These are phyloP conservation scores for Pseudozyma flocculosa DNA, from an alignment of 1,284 basidiomycete genomes.

Conservation along the genomic window DNA sequence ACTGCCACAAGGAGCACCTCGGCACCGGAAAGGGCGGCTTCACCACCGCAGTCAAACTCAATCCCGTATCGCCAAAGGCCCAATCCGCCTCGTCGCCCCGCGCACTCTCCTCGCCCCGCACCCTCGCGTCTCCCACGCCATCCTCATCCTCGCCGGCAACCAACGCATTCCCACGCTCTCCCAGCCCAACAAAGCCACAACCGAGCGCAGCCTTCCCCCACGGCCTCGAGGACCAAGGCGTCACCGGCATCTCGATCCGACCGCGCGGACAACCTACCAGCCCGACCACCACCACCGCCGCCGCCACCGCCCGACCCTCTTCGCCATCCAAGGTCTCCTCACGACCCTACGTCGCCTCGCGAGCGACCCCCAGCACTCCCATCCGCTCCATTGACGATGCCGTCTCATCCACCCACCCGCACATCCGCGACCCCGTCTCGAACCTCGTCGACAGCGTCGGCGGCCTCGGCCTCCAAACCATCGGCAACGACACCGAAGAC, in stretches of 20 bases:
- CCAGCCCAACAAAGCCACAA: constrained; percentile 32
- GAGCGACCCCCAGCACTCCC: constrained; percentile 3
- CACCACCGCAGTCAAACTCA: constrained; percentile 50
- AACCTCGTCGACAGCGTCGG: constrained; percentile 19
- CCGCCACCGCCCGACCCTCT: constrained; percentile 3
- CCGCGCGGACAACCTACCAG: constrained; percentile 8
- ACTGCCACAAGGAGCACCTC: constrained; percentile 53
- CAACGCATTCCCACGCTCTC: constrained; percentile 14
- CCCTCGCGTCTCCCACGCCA: no score
- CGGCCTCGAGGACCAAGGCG: constrained; percentile 14
- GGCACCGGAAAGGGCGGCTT: constrained; percentile 57
- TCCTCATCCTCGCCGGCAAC: no score
- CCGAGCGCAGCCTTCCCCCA: constrained; percentile 10
- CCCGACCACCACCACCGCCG: constrained; percentile 5
- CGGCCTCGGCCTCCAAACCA: background rate
- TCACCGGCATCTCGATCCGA: constrained; percentile 24
- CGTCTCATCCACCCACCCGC: constrained; percentile 13
- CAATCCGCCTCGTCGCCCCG: background rate
- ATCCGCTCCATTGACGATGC: constrained; percentile 35
- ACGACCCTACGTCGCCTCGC: background rate
- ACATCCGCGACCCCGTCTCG: constrained; percentile 20
- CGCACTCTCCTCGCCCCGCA: no score
- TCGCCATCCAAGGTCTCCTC: constrained; percentile 12
- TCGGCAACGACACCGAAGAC: constrained; percentile 2
- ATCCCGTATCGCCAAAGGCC: constrained; percentile 28